Evolutionary conservation across 371 early-diverging fungal species (phyloP).

Genomic region (Syncephalastrum racemosum): DNA sequence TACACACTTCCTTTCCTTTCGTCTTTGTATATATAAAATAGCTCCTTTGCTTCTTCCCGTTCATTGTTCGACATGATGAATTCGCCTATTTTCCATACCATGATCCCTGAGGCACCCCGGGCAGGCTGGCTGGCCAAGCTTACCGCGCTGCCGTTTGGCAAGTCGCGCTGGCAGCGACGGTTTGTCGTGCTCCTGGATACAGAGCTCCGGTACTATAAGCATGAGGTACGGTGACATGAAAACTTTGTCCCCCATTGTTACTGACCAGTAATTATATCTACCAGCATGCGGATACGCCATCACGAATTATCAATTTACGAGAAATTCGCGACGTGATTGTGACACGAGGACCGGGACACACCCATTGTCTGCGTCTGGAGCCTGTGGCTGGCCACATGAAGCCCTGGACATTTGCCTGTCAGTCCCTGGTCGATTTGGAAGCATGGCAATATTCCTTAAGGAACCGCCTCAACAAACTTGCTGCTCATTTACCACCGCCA

Average conservation of each 20-base stretch:
- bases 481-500: not conserved
- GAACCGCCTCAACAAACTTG: not conserved
- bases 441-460: constrained; percentile 13
- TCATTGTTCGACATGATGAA: constrained; percentile 1
- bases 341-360: constrained; percentile 7
- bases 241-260: constrained; percentile 1
- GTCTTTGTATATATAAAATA: constrained; percentile 1
- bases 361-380: constrained; percentile 29
- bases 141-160: constrained; percentile 11
- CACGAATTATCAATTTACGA: constrained; percentile 23
- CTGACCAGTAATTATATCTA: not conserved
- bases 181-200: constrained; percentile 40
- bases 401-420: constrained; percentile 29
- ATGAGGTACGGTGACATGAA: constrained; percentile 21
- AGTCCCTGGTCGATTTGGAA: constrained; percentile 25
- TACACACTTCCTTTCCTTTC: constrained; percentile 1
- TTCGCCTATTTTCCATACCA: constrained; percentile 10
- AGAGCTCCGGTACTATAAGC: constrained; percentile 40
- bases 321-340: constrained; percentile 18
- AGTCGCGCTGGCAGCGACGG: constrained; percentile 31
- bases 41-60: not conserved
- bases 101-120: constrained; percentile 20
- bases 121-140: constrained; percentile 15
- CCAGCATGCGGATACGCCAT: constrained; percentile 23
- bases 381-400: constrained; percentile 15